These are phyloP conservation scores for Phytophthora quininea DNA, from an alignment of 352 stramenopile genomes.

Conservation along the genomic window DNA sequence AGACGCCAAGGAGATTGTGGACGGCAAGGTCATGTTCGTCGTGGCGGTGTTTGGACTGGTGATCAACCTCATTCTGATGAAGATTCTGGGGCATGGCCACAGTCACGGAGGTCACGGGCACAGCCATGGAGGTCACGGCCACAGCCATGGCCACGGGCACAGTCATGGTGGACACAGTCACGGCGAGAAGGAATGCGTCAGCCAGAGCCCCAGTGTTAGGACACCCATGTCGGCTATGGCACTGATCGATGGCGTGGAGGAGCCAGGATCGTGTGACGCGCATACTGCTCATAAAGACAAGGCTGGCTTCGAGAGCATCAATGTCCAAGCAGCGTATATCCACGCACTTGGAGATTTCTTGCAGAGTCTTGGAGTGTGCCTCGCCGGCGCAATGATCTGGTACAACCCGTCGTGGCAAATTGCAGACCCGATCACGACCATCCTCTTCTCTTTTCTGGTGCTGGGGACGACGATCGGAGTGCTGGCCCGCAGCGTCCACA, in stretches of 20 bases:
- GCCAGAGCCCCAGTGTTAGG: constrained; percentile 52
- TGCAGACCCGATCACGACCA: constrained; percentile 96
- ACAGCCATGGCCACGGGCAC: constrained; percentile 58
- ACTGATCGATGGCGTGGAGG: constrained; percentile 59
- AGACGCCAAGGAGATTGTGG: constrained; percentile 39
- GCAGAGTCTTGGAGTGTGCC: constrained; percentile 96
- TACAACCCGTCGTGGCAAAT: constrained; percentile 95
- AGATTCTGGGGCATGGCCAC: constrained; percentile 88
- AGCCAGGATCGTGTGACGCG: constrained; percentile 8
- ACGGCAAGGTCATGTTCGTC: constrained; percentile 94
- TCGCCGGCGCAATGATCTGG: constrained; percentile 97
- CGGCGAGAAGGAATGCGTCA: constrained; percentile 34
- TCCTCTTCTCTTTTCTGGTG: constrained; percentile 97
- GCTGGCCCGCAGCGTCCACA: constrained; percentile 88
- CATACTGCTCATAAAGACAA: constrained; percentile 10
- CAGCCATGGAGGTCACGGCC: constrained; percentile 47
- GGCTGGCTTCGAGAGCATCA: constrained; percentile 90
- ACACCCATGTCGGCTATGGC: constrained; percentile 82
- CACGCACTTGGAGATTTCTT: constrained; percentile 98
- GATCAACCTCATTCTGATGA: constrained; percentile 95
- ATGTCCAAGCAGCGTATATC: constrained; percentile 97
- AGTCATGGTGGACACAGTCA: constrained; percentile 39
- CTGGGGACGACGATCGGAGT: constrained; percentile 94
- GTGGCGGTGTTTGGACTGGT: constrained; percentile 94
- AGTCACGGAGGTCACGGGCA: constrained; percentile 49